phyloP scores from a whole-genome alignment of 2,329 filamentous ascomycete species.

The Exophiala sideris region DNA sequence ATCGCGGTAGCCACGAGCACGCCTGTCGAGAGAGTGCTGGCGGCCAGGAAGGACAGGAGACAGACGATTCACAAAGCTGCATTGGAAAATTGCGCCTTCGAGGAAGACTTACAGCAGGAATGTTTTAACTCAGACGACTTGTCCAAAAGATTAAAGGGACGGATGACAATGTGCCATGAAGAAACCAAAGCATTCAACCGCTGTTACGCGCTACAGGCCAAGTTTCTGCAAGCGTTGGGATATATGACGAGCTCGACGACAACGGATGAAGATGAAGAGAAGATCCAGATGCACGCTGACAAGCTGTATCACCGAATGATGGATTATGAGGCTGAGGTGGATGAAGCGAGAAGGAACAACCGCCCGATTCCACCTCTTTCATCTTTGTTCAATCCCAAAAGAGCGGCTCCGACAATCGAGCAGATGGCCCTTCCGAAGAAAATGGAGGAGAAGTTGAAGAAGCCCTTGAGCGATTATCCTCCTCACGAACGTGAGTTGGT shows the following conservation, averaged over 20 bases:
- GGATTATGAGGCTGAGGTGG: slow-evolving; percentile 71
- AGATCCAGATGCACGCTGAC: slow-evolving; percentile 95
- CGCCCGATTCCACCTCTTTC: slow-evolving; percentile 41
- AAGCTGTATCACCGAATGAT: slow-evolving; percentile 83
- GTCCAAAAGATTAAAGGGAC: slow-evolving; percentile 50
- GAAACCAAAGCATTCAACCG: slow-evolving; percentile 76
- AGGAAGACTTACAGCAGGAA: slow-evolving; percentile 76
- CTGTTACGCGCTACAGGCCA: slow-evolving; percentile 85
- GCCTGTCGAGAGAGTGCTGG: slow-evolving; percentile 78
- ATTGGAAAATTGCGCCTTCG: slow-evolving; percentile 87
- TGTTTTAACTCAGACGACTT: slow-evolving; percentile 75
- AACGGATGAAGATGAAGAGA: slow-evolving; percentile 70
- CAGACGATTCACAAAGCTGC: slow-evolving; percentile 74
- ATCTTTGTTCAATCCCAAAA: slow-evolving; percentile 42
- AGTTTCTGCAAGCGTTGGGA: slow-evolving; percentile 85
- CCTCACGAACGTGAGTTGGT: slow-evolving; percentile 48
- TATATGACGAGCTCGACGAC: slow-evolving; percentile 63
- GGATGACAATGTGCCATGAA: slow-evolving; percentile 72
- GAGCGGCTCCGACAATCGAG: slow-evolving; percentile 35
- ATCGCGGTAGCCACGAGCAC: slow-evolving; percentile 67
- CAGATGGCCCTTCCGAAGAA: slow-evolving; percentile 23
- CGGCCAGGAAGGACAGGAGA: slow-evolving; percentile 79
- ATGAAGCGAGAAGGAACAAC: slow-evolving; percentile 51
- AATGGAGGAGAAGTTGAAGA: slow-evolving; percentile 28
- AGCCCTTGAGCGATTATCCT: slow-evolving; percentile 40